Base-by-base conservation (phyloP, 306 rosid genomes). In the Malus sieversii region DNA sequence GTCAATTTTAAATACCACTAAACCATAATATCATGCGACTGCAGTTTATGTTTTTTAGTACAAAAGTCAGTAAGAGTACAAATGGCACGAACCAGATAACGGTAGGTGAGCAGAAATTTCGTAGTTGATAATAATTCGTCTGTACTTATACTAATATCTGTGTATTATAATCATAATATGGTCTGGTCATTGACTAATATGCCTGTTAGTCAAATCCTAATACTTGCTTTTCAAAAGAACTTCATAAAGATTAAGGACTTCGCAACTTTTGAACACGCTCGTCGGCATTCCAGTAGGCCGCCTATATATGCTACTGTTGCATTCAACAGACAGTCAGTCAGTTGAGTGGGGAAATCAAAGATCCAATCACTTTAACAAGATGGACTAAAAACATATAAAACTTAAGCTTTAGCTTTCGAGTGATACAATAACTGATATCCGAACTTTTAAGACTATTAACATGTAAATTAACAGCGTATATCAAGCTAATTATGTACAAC, bases 101-200 rank as follows among this genome's bases (percentile, higher is more conserved):
- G 62, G 72, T 52, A 13, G 63, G 71, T 75, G 62, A 75, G 66
- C 12, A 27, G 65, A 75, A 65, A 10, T 51, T 75, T 51, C 66
- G 16, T 23, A 42, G 20, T 59, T 59, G 40, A 16, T 52, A 40
- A 8, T 8, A 40, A 14, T n/a, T 29, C 20, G 22, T 55, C 59
- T 1, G 6, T 33, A n/a, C 0, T 35, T 35, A 12, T 22, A 4
- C 44, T 40, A 57, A 35, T 72, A 10, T 3, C 48, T 7, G 8
- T 14, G 20, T 6, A 35, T 35, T 35, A 35, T 1, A 35, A 35
- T 1, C 40, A 35, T 35, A 35, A 35, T 35, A 35, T 35, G 8
- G 40, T 58, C 23, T 58, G 62, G 27, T n/a, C 65, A 23, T 23
- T 60, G 68, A 63, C 68, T 29, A 46, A 23, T 27, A 30, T 27